Base-by-base conservation (phyloP, 1,284 basidiomycete species). In the Ganoderma multipileum region DNA sequence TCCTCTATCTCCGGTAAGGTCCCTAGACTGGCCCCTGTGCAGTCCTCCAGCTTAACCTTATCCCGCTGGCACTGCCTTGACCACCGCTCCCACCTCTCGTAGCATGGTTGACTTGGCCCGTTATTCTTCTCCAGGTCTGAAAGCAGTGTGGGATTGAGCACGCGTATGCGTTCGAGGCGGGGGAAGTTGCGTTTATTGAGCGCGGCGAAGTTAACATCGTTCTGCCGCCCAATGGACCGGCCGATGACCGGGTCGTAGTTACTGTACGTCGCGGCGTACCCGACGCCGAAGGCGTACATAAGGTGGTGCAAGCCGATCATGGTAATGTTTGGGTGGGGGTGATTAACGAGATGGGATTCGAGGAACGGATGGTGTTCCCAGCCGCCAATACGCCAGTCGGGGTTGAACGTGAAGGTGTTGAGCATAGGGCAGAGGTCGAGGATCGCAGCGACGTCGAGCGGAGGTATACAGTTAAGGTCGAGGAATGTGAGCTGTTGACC, bases 281-380 rank as follows among this genome's bases (percentile, higher is more conserved):
- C 89, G 2, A 91, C 88, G 2, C 88, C 90, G 73, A 93, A 93
- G 0, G 92, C 91, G 68, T 89, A 84, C 66, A 84, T 78, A 16
- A 92, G 83, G 16, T 90, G 89, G 73, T 93, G 89, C n/a, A 91
- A 82, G 0, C 91, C 91, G 39, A 93, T 86, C 42, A 85, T 84
- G 0, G 77, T 83, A 68, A 93, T 86, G 62, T 86, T 83, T 2
- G 77, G 74, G 70, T 92, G 91, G 0, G 91, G 87, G 12, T 79
- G 77, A 50, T 83, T 78, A 2, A 86, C 83, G 12, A 91, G 76
- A 61, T 80, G 76, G 4, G 74, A 76, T 50, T 80, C 76, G 69
- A 76, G 72, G 68, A 80, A 75, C 6, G 68, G 67, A 33, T 73
- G 54, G n/a, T 79, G 77, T 3, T 74, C 74, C 62, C 79, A 73